Percentiles rank a stretch among this genome's conserved stretches.
Conservation (phyloP, 2,329 filamentous ascomycete species). For the Epicoccum nigrum region DNA sequence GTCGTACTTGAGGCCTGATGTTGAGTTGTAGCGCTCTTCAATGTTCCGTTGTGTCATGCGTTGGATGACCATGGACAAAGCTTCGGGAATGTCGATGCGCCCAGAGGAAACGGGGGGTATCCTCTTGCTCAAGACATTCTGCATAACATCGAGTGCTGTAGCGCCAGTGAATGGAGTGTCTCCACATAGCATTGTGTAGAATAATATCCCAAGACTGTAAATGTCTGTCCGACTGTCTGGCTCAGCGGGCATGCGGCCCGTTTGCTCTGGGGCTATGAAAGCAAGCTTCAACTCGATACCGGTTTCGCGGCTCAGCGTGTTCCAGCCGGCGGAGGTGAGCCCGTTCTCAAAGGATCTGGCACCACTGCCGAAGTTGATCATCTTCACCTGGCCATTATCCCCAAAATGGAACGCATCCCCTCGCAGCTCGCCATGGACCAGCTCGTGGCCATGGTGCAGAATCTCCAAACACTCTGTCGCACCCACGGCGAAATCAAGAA, state of each 20-base stretch:
- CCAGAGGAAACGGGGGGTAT: slow-evolving; percentile 78
- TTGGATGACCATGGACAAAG: slow-evolving; percentile 80
- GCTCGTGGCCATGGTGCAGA: slow-evolving; percentile 84
- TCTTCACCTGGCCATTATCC: slow-evolving; percentile 73
- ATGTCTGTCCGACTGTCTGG: slow-evolving; percentile 89
- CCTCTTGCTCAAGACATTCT: slow-evolving; percentile 80
- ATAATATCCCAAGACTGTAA: slow-evolving; percentile 86
- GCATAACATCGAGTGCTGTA: slow-evolving; percentile 86
- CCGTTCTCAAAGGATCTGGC: slow-evolving; percentile 89
- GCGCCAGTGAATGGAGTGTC: slow-evolving; percentile 79
- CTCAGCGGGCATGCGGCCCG: slow-evolving; percentile 88
- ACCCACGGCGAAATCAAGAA: slow-evolving; percentile 90
- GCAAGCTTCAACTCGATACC: slow-evolving; percentile 88
- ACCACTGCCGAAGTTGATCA: slow-evolving; percentile 86
- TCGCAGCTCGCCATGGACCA: slow-evolving; percentile 89
- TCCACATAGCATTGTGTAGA: slow-evolving; percentile 77
- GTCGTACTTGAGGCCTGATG: slow-evolving; percentile 84
- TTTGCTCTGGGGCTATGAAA: slow-evolving; percentile 94
- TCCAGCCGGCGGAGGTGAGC: slow-evolving; percentile 83
- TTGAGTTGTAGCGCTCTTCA: slow-evolving; percentile 86
- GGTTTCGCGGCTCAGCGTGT: slow-evolving; percentile 77
- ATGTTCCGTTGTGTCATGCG: slow-evolving; percentile 92
- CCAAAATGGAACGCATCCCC: slow-evolving; percentile 92
- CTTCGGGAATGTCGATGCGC: slow-evolving; percentile 82
- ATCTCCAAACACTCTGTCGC: slow-evolving; percentile 85